Evolutionary conservation across 768 basidiomycete species (phyloP).

Genomic region (Termitomyces sp.): DNA sequence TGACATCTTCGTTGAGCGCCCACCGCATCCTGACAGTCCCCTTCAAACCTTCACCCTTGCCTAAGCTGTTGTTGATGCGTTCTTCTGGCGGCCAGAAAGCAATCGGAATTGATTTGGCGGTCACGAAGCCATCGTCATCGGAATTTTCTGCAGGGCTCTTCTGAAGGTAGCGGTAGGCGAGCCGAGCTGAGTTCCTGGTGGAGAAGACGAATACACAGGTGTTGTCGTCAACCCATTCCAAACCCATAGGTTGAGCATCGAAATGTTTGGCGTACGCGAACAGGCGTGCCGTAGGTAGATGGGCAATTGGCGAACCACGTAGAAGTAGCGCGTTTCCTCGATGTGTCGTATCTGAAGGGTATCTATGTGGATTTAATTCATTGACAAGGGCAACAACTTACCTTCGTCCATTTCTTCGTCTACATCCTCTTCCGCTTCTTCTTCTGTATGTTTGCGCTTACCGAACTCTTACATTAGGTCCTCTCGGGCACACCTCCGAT

Average conservation of each 20-base stretch:
- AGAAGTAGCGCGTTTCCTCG: conserved; percentile 70
- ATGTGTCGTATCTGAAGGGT: conserved; percentile 38
- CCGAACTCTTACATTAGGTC: conserved; percentile 45
- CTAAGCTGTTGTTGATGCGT: conserved; percentile 68
- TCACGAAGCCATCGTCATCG: conserved; percentile 55
- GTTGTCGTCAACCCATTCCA: conserved; percentile 86
- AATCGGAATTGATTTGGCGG: conserved; percentile 68
- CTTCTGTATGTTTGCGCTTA: conserved; percentile 43
- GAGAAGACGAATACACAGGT: conserved; percentile 79
- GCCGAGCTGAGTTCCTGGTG: conserved; percentile 48
- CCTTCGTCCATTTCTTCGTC: conserved; percentile 35
- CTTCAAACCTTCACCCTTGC: conserved; percentile 64
- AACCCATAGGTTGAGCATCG: conserved; percentile 65
- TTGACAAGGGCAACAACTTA: conserved; percentile 10
- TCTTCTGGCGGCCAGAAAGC: conserved; percentile 80
- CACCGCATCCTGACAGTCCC: conserved; percentile 72
- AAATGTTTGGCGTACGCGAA: conserved; percentile 84
- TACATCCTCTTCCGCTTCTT: conserved; percentile 28
- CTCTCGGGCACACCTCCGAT: conserved; percentile 32
- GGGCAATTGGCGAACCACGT: conserved; percentile 68
- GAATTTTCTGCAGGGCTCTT: conserved; percentile 50
- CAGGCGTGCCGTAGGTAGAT: conserved; percentile 71
- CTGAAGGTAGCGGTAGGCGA: conserved; percentile 47
- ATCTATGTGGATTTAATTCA: neutral
- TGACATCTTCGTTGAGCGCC: conserved; percentile 70